Evolutionary conservation across 495 filamentous ascomycete species (phyloP), one percentile per base, ranked within the genome.

Genomic region (Xylaria curta): DNA sequence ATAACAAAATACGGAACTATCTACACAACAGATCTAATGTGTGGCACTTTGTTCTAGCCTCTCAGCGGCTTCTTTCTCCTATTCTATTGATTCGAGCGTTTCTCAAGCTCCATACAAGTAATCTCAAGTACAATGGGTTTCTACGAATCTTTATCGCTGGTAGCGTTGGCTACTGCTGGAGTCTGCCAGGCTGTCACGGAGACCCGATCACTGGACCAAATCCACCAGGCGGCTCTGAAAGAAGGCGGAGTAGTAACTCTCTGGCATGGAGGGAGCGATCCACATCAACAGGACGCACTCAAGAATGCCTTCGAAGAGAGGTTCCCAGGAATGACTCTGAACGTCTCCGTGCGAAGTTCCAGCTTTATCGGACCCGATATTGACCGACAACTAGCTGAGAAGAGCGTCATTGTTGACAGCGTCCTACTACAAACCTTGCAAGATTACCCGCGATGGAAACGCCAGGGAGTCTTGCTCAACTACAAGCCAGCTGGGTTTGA

Each of bases 181-280:
- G 21, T 26, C 24, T 54, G 10, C 51, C 51, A 26, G 10, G 24
- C 24, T 54, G 15, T 9, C 51, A 26, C 15, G 63, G 51, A 54
- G 26, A 54, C 21, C 51, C 51, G 51, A 54, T 54, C 51, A 15
- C 12, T 54, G 4, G 51, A 54, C 4, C 51, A 54, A 17, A 54
- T 54, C 12, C 24, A 54, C 21, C 21, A 54, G 21, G 51, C 21
- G 3, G 51, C 51, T 28, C 28, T 54, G 51, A 54, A 54, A 12
- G 51, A 54, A 54, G 51, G 51, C 21, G 51, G 51, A 54, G 51
- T 54, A 21, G 51, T 54, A 15, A 54, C 51, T 24, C 51, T 54
- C 24, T 54, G 51, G 51, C 51, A 54, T 54, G 21, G 49, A 3
- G 51, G 51, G 51, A 54, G 51, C 10, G 51, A 54, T 12, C 51